Evolutionary conservation across 176 grass and related monocot genomes (phyloP), one percentile per base, ranked within the genome.

Genomic region (Oropetium thomaeum): DNA sequence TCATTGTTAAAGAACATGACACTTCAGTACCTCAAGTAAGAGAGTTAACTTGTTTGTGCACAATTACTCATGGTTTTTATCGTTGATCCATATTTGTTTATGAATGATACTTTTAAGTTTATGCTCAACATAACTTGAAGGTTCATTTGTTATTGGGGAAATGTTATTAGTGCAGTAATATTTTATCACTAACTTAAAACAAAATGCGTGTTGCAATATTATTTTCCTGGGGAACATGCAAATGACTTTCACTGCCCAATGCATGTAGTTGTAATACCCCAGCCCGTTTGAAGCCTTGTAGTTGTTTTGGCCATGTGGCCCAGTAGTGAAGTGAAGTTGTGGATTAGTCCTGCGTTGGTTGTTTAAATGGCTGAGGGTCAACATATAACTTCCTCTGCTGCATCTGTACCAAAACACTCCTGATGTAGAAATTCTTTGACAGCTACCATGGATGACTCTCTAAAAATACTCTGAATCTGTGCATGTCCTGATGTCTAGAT

Each of bases 1-100:
- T 86, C 88, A 1, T 90, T 90, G 60, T 52, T 90, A 39, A 90
- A 90, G 47, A 90, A 90, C 39, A 90, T 90, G 88, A 86, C 88
- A 59, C 83, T 90, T n/a, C 88, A 78, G 27, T 90, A 90, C 26
- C 88, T 90, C 63, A 90, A 90, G 83, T 86, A 70, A 79, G 79
- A 86, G n/a, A 58, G 8, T 34, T 73, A 26, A 67, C 3, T 54
- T 74, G 2, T 83, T 39, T 49, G 8, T 77, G n/a, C 14, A 58
- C 51, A 43, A 10, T 54, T 59, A 41, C 57, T 71, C 22, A 15
- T 38, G 69, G 69, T 31, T 52, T 16, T 16, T 4, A 49, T 1
- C 40, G 8, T 29, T 31, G 33, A 72, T 72, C 10, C 10, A 57
- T 31, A 31, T 17, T 30, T 69, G 15, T 31, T 69, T 41, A 48